Percentiles rank a stretch among this genome's conserved stretches.
Conservation (phyloP, 805 yeast species). For the Metschnikowia proteae region DNA sequence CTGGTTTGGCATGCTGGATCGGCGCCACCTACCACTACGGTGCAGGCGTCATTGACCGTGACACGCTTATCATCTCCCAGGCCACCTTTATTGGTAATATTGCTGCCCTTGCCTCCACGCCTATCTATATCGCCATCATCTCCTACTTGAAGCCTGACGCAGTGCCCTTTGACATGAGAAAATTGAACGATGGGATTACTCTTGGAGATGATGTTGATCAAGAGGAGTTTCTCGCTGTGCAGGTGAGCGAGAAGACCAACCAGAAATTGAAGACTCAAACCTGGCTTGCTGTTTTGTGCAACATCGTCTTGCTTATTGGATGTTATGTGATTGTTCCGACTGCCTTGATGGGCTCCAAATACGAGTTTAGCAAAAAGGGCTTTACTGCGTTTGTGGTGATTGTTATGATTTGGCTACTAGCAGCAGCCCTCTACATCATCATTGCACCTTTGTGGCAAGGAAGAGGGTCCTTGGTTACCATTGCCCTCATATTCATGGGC, state of each 20-base stretch:
- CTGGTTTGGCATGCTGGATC: conserved; percentile 25
- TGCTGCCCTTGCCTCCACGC: conserved; percentile 6
- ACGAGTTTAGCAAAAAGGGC: conserved; percentile 31
- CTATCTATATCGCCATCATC: conserved; percentile 25
- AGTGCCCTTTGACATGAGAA: conserved; percentile 23
- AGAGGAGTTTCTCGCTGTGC: conserved; percentile 25
- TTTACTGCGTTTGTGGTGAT: conserved; percentile 36
- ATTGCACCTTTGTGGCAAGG: conserved; percentile 36
- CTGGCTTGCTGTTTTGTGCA: conserved; percentile 19
- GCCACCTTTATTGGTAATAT: conserved; percentile 9
- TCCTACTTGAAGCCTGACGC: conserved; percentile 15
- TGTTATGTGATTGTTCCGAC: conserved; percentile 26
- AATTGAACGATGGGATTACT: conserved; percentile 13
- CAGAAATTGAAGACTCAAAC: conserved; percentile 22
- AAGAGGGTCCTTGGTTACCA: conserved; percentile 14
- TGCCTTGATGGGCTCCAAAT: conserved; percentile 31
- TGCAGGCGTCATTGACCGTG: conserved; percentile 4
- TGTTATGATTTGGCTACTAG: conserved; percentile 35
- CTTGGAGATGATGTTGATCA: conserved; percentile 34
- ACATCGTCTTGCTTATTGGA: conserved; percentile 22
- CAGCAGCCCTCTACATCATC: conserved; percentile 34
- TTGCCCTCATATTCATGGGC: conserved; percentile 1
- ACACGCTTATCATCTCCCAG: conserved; percentile 4
- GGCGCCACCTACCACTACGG: conserved; percentile 8
- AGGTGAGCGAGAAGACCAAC: conserved; percentile 14